Base-by-base conservation (phyloP, 2,329 filamentous ascomycete species). In the Alternaria sp. region DNA sequence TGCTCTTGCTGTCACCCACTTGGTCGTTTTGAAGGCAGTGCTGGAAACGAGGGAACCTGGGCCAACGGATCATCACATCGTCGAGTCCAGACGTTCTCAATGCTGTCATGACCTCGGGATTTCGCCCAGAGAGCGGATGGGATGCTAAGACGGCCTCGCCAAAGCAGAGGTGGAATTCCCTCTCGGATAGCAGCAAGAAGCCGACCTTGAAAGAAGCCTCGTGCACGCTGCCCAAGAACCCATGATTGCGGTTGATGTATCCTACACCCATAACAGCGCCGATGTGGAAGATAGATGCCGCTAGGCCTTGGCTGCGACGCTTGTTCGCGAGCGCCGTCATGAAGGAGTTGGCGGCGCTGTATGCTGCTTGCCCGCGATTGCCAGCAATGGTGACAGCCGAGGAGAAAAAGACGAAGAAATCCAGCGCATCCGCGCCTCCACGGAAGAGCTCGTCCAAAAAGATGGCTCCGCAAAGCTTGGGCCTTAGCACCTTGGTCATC, bases 341-440 rank as follows among this genome's bases (percentile, higher is more conserved):
- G 68, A 71, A 75, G 1, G 56, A 50, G 62, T 85, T 85, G 5
- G 81, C 83, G 0, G 83, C 81, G 1, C 73, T 69, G 60, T 87
- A 87, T 61, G 79, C 83, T 5, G 79, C 66, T 63, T 87, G 85
- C 0, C 79, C 80, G 17, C 19, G 40, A 6, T 76, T 73, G 2
- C 78, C 76, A 21, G 68, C 15, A 13, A 71, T 47, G 5, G 63
- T 60, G 3, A 59, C 60, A 3, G 70, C 40, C 0, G 74, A 78
- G 3, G 70, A 73, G 40, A 78, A 73, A 19, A 79, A 43, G 5
- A 73, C 6, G 60, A 77, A 74, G 56, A 77, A 77, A 46, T 77
- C 73, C 1, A 77, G 52, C 4, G 62, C 17, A 1, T 11, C 23
- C 11, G 23, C 19, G 17, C 10, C 1, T 40, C 36, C 36, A 40